Base-by-base conservation (phyloP, 2,329 filamentous ascomycete species). In the Fusarium haematococcum region DNA sequence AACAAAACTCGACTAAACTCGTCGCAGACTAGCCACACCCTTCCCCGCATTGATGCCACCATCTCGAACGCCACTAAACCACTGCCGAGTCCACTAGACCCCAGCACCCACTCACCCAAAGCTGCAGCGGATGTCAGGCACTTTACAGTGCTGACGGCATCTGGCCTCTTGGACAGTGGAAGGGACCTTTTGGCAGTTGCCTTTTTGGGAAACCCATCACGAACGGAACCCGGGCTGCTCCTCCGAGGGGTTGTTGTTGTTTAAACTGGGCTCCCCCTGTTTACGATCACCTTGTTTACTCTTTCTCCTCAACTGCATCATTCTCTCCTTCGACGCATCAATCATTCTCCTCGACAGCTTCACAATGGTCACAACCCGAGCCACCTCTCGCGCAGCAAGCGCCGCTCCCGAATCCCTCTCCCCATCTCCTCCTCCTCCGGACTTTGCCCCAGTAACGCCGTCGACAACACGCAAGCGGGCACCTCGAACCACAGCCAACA, bases 281-380 rank as follows among this genome's bases (percentile, higher is more conserved):
- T 39, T 27, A 1, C 5, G 20, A 27, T 50, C 25, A 30, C 37
- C 10, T 58, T 27, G 20, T 41, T 41, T 59, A 25, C 35, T 35
- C 5, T 45, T 14, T 37, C 7, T 6, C 20, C 20, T 41, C 11
- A 33, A 16, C 20, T 41, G 18, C n/a, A 16, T 35, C 5, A 25
- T 27, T 16, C 5, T 13, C 54, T 57, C 37, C 3, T 43, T 43
- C 11, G 43, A 23, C 43, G 20, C 43, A 8, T 45, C 20, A 45
- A 45, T 33, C 35, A n/a, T 6, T 13, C 5, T 9, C n/a, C 6
- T 41, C 43, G n/a, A 41, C 50, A 32, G 27, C 50, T 57, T 33
- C 33, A 37, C 41, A 45, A 85, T 85, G 83, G 83, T 84, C 69
- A 83, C 74, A 67, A 85, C 84, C 9, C 80, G 83, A 73, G 75